Evolutionary conservation across 2,329 filamentous ascomycete species (phyloP), one percentile per base, ranked within the genome.

Genomic region (Neophaeococcomyces mojaviensis): DNA sequence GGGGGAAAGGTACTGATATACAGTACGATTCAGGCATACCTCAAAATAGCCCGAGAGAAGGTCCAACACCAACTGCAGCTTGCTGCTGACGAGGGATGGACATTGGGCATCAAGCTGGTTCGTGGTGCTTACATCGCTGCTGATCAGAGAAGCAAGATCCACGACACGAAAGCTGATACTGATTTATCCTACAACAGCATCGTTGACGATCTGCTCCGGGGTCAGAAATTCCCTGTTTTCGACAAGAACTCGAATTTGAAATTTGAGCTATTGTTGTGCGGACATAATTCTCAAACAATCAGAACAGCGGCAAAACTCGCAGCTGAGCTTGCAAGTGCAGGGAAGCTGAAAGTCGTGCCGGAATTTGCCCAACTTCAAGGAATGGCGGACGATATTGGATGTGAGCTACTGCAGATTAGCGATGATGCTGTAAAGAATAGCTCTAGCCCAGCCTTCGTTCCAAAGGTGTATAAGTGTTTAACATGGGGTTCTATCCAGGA

Each of bases 371-470:
- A 96, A 68, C 77, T 96, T 1, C 85, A 90, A 69, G 89, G 90
- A 33, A 97, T 97, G 90, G 90, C 90, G 1, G 90, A 97, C 57
- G 89, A 96, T 61, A 81, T 97, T 43, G 88, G 83, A 47, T 74
- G 76, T 54, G 69, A 72, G 31, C 65, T 80, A 1, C n/a, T 46
- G 26, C 65, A 64, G 38, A 55, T 45, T 19, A 57, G 51, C 50
- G 55, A 52, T 39, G 52, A 54, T 34, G 55, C 48, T 51, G 44
- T 51, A 48, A 48, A 30, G 34, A 41, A 26, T 48, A 54, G 44
- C 43, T 50, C 41, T 31, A 51, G 18, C 45, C 42, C 48, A 44
- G 42, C 1, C 34, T 52, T 37, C 46, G 54, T 61, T 5, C 72
- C 73, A 19, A 70, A 68, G 51, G 75, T 78, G 4, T 77, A 73